Evolutionary conservation across 495 filamentous ascomycete species (phyloP).

Genomic region (Chaetomium cochliodes): DNA sequence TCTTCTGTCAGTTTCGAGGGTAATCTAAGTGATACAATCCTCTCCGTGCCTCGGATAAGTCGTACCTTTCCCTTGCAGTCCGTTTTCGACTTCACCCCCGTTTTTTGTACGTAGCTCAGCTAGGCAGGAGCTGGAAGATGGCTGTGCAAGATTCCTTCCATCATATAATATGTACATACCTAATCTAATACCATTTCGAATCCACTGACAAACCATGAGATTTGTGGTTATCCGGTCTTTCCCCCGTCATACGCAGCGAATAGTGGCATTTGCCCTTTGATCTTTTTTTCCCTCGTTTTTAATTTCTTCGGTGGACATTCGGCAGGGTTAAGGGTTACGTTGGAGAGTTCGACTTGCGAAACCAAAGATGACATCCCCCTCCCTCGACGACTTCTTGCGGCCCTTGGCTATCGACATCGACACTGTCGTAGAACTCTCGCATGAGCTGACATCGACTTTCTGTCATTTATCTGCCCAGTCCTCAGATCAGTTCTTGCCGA

Average conservation of each 20-base stretch:
- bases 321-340: not conserved
- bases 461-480: conserved; percentile 63
- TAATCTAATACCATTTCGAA: no score
- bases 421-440: conserved; percentile 59
- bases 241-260: not conserved
- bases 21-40: not conserved
- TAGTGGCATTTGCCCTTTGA: not conserved
- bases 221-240: not conserved
- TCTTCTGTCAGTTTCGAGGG: not conserved
- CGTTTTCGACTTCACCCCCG: no score
- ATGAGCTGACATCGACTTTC: conserved; percentile 61
- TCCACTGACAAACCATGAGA: no score
- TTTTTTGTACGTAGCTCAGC: conserved; percentile 3
- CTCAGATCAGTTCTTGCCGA: conserved; percentile 71
- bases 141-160: not conserved
- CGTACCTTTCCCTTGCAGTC: not conserved
- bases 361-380: conserved; percentile 2
- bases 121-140: not conserved
- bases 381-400: conserved; percentile 44
- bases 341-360: not conserved
- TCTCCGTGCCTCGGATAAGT: not conserved
- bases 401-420: conserved; percentile 46
- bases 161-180: no score
- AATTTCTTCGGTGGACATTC: not conserved
- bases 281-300: not conserved